Evolutionary conservation across 371 early-diverging fungal genomes (phyloP).

Genomic region (Smittium mucronatum): DNA sequence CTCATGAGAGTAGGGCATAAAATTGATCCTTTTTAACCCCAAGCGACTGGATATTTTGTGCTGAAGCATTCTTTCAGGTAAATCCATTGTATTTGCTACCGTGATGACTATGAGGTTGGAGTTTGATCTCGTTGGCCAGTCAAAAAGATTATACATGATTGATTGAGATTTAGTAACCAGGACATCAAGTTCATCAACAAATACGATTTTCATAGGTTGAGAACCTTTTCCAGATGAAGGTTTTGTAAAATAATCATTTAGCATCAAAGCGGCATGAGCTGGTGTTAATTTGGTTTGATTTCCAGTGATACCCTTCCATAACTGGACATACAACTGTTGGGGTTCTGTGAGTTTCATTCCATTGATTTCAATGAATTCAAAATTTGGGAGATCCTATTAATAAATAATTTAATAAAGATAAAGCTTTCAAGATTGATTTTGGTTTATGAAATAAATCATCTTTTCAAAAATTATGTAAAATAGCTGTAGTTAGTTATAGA

Average conservation of each 20-base stretch:
- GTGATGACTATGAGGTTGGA: slow-evolving; percentile 84
- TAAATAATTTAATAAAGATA: neutral
- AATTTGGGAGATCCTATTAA: slow-evolving; percentile 44
- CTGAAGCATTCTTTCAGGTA: slow-evolving; percentile 88
- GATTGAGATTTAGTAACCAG: slow-evolving; percentile 83
- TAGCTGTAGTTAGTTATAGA: no score
- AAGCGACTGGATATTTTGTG: slow-evolving; percentile 87
- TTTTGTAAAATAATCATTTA: slow-evolving; percentile 54
- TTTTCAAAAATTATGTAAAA: no score
- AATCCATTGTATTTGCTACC: slow-evolving; percentile 97
- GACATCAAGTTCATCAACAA: slow-evolving; percentile 97
- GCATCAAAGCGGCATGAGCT: slow-evolving; percentile 58
- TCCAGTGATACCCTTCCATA: slow-evolving; percentile 65
- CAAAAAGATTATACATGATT: slow-evolving; percentile 96
- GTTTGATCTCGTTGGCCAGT: slow-evolving; percentile 81
- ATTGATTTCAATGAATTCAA: slow-evolving; percentile 85
- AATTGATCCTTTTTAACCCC: slow-evolving; percentile 76
- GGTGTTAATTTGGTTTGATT: slow-evolving; percentile 42
- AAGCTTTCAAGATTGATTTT: neutral
- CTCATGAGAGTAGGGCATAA: slow-evolving; percentile 73
- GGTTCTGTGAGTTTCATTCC: slow-evolving; percentile 94
- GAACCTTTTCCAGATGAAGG: slow-evolving; percentile 15
- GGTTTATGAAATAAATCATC: neutral
- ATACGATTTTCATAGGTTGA: slow-evolving; percentile 43
- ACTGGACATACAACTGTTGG: slow-evolving; percentile 61